Conservation (phyloP, 768 basidiomycete species). For the Leccinum aurantiacum region DNA sequence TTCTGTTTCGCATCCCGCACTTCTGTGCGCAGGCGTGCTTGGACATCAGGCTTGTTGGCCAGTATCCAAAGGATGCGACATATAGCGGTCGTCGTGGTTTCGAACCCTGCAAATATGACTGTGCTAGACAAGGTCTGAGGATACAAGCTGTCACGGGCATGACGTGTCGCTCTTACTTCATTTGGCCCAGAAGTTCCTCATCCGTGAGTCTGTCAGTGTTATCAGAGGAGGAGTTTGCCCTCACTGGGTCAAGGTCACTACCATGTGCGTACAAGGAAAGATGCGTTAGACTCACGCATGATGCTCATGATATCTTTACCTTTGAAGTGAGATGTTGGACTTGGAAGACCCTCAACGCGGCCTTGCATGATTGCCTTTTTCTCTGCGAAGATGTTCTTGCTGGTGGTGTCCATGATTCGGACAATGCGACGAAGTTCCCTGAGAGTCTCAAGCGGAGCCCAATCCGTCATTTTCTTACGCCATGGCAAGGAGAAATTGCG, state of each 20-base stretch:
- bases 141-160: background rate
- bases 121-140: slow-evolving; percentile 26
- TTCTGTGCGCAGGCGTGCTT: slow-evolving; percentile 35
- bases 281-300: slow-evolving; percentile 31
- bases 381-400: slow-evolving; percentile 27
- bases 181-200: slow-evolving; percentile 38
- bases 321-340: slow-evolving; percentile 14
- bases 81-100: slow-evolving; percentile 33
- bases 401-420: slow-evolving; percentile 31
- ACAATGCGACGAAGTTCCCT: slow-evolving; percentile 28
- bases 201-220: slow-evolving; percentile 34
- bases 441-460: slow-evolving; percentile 30
- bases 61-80: slow-evolving; percentile 37
- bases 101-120: slow-evolving; percentile 35
- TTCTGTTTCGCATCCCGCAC: slow-evolving; percentile 29
- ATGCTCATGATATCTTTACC: slow-evolving; percentile 41
- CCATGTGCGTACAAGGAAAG: background rate
- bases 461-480: slow-evolving; percentile 36
- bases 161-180: slow-evolving; percentile 30
- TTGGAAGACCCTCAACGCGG: slow-evolving; percentile 6
- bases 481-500: slow-evolving; percentile 29
- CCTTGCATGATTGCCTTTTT: slow-evolving; percentile 30
- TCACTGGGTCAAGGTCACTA: slow-evolving; percentile 25
- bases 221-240: slow-evolving; percentile 33
- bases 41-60: slow-evolving; percentile 30